Base-by-base conservation (phyloP, 140 eudicot genomes). In the Stevia rebaudiana region DNA sequence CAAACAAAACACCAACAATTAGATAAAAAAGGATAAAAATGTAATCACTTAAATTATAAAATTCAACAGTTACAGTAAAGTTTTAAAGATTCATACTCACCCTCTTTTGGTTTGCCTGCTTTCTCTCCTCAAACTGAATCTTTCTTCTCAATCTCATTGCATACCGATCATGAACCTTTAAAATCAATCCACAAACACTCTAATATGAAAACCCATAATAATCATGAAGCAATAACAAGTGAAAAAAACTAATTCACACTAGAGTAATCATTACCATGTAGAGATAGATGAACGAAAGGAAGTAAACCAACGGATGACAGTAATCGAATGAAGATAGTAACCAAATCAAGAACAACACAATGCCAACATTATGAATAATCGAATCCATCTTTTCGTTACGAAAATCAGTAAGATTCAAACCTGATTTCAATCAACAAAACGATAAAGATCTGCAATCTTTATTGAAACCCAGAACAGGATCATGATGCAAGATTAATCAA, bases 101-200 rank as follows among this genome's bases (percentile, higher is more conserved):
- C 95, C 90, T 76, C 81, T 85, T 85, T 72, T 83, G 95, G 71
- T 80, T 80, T 17, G 97, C 79, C 33, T 83, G 78, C 56, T 83
- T 81, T 61, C 84, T 76, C 62, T 92, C 98, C 69, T 92, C 99
- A 70, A 77, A 83, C 55, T 85, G 86, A 16, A 88, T 67, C 65
- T 72, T 88, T 74, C 75, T 88, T 51, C 81, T 76, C 82, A 88
- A 85, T 76, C 90, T 74, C 89, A 81, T 76, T 13, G 71, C 83
- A 74, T 81, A 92, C 43, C 82, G 75, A 46, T 92, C 95, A 80
- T 92, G 82, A 75, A 88, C 89, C 99, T 92, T 58, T 5, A 68
- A 77, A 39, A 8, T 7, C 17, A 7, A 65, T 18, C 3, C 13
- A 52, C 15, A 46, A 46, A 31, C 12, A 58, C 3, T 37, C 4